A percentile compares a stretch with the other conserved stretches of the same genome.
Evolutionary conservation across 805 yeast species (phyloP).

Genomic region (Danielia oregonensis): DNA sequence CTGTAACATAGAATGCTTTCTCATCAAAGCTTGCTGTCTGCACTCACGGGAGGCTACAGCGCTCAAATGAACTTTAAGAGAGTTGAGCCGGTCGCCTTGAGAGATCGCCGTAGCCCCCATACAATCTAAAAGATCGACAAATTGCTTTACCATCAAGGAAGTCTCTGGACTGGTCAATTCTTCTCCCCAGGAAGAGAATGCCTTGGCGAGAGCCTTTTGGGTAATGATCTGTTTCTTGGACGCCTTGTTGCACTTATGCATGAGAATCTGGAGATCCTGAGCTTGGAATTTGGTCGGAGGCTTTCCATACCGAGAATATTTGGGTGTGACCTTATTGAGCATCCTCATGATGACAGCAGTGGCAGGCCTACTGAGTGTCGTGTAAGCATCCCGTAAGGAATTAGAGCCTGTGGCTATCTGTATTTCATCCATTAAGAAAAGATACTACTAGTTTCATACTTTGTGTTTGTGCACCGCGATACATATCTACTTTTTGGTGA

Average conservation of each 20-base stretch:
- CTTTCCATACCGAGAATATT: constrained; percentile 2
- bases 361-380: constrained; percentile 14
- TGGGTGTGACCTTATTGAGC: constrained; percentile 12
- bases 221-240: constrained; percentile 29
- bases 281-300: constrained; percentile 7
- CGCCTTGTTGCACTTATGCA: constrained; percentile 27
- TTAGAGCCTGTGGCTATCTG: neutral
- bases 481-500: constrained; percentile 48
- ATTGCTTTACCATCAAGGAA: constrained; percentile 9
- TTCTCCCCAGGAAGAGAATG: constrained; percentile 11
- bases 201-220: constrained; percentile 11
- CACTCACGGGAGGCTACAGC: constrained; percentile 50
- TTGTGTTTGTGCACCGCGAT: constrained; percentile 1
- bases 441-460: too few species aligned
- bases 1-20: constrained; percentile 34
- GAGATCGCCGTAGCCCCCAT: constrained; percentile 21
- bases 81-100: constrained; percentile 41
- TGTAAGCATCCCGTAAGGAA: constrained; percentile 7
- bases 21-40: constrained; percentile 39
- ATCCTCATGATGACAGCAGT: constrained; percentile 17
- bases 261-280: constrained; percentile 12
- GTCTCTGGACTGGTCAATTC: constrained; percentile 14
- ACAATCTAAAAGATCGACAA: constrained; percentile 10
- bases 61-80: constrained; percentile 38
- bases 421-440: neutral